These are phyloP conservation scores for Thalia dealbata DNA, from an alignment of 176 grass and related monocot genomes.

Conservation along the genomic window DNA sequence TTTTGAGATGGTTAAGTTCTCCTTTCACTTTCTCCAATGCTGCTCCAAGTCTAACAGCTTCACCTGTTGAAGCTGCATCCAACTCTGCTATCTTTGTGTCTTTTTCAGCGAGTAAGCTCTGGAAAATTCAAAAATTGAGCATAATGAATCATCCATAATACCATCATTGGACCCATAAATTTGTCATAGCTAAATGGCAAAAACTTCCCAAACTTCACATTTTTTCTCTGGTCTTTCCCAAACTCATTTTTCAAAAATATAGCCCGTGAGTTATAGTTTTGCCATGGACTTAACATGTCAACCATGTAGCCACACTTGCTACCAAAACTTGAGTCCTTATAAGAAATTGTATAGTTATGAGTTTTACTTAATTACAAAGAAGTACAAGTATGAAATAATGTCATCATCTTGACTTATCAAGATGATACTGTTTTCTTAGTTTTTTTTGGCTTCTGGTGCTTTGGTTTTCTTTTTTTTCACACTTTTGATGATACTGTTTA, in stretches of 20 bases:
- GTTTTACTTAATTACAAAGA: not conserved
- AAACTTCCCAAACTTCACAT: no score
- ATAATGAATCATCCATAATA: not conserved
- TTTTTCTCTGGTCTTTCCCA: no score
- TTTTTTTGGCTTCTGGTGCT: no score
- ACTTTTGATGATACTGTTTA: no score
- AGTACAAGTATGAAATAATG: not conserved
- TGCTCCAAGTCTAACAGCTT: conserved; percentile 80
- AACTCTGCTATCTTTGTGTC: conserved; percentile 95
- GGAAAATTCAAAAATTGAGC: conserved; percentile 24
- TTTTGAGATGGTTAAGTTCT: conserved; percentile 64
- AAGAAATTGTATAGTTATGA: not conserved
- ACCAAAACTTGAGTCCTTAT: not conserved
- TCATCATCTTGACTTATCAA: not conserved
- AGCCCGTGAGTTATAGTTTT: no score
- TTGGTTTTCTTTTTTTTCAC: no score
- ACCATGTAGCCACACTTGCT: no score
- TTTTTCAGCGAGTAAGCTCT: conserved; percentile 73
- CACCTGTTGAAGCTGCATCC: conserved; percentile 83
- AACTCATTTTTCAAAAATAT: no score
- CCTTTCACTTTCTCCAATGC: conserved; percentile 71
- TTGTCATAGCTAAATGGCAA: not conserved
- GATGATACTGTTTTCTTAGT: no score
- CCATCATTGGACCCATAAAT: not conserved
- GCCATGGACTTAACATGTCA: no score